Conservation (phyloP, 2,329 filamentous ascomycete genomes). For the Fusarium humuli region DNA sequence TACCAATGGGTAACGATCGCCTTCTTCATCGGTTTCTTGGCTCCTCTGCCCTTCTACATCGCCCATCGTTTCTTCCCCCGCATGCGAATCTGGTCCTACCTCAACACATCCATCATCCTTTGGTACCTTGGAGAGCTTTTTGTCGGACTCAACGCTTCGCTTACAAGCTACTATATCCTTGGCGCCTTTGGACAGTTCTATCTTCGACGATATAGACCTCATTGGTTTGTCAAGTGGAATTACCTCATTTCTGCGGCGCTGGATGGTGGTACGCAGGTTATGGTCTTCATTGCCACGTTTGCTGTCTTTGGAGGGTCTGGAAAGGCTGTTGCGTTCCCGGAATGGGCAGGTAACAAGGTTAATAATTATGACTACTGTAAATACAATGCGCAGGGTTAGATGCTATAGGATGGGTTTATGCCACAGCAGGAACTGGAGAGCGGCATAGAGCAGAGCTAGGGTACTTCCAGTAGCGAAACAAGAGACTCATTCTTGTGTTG, state of each 20-base stretch:
- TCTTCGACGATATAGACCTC: slow-evolving; percentile 63
- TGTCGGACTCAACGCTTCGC: slow-evolving; percentile 59
- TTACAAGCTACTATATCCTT: slow-evolving; percentile 62
- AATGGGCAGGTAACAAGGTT: slow-evolving; percentile 65
- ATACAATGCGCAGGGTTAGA: neutral
- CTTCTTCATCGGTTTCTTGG: slow-evolving; percentile 51
- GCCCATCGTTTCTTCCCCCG: slow-evolving; percentile 51
- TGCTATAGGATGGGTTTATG: neutral
- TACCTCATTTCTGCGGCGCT: slow-evolving; percentile 64
- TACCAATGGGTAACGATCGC: slow-evolving; percentile 23
- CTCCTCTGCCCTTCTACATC: slow-evolving; percentile 51
- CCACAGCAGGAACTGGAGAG: neutral
- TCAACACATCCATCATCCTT: slow-evolving; percentile 63
- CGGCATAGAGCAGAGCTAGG: neutral
- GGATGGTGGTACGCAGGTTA: slow-evolving; percentile 62
- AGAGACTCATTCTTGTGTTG: no score
- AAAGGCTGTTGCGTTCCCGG: slow-evolving; percentile 57
- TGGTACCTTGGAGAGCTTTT: slow-evolving; percentile 25
- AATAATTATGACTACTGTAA: slow-evolving; percentile 18
- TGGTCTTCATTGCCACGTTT: slow-evolving; percentile 65
- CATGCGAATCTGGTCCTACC: slow-evolving; percentile 55
- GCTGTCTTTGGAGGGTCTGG: slow-evolving; percentile 66
- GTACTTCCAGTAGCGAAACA: neutral
- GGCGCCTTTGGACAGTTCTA: slow-evolving; percentile 65
- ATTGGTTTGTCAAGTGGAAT: slow-evolving; percentile 64